Evolutionary conservation across 2,329 filamentous ascomycete species (phyloP).

Genomic region (Fusarium sp.): DNA sequence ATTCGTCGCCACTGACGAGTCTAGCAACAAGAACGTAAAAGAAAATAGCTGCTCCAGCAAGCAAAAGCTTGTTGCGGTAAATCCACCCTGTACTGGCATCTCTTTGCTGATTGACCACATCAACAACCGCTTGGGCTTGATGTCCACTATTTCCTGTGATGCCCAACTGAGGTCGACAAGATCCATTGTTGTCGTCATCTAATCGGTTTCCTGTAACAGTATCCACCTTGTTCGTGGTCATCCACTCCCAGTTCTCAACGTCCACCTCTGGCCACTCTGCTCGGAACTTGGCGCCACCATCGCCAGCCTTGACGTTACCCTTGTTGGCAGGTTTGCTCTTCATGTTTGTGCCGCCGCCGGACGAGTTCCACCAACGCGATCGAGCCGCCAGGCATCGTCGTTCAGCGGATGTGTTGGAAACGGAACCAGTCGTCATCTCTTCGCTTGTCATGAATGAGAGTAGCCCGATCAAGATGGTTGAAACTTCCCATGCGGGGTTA

Average conservation of each 20-base stretch:
- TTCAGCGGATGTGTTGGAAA: constrained; percentile 82
- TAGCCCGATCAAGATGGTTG: constrained; percentile 93
- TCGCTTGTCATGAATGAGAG: constrained; percentile 98
- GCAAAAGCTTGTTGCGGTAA: constrained; percentile 80
- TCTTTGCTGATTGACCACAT: constrained; percentile 79
- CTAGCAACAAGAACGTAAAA: constrained; percentile 86
- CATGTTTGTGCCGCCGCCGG: constrained; percentile 81
- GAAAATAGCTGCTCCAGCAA: constrained; percentile 78
- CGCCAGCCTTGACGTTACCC: constrained; percentile 89
- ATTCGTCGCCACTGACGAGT: constrained; percentile 68
- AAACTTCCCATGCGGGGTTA: constrained; percentile 98
- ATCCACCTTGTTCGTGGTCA: constrained; percentile 86
- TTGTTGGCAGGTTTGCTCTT: constrained; percentile 68
- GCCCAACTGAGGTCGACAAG: constrained; percentile 68
- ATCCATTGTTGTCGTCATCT: constrained; percentile 62
- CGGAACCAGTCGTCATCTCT: constrained; percentile 96
- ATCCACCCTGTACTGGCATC: constrained; percentile 88
- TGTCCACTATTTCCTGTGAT: constrained; percentile 70
- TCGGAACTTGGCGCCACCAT: constrained; percentile 91
- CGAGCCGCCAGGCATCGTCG: constrained; percentile 81
- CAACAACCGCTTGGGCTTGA: constrained; percentile 79
- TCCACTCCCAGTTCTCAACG: constrained; percentile 91
- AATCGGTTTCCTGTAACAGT: constrained; percentile 75
- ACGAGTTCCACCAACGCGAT: constrained; percentile 96
- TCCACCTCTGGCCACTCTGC: constrained; percentile 92